Evolutionary conservation across 2,329 filamentous ascomycete genomes (phyloP).

Genomic region (Zasmidium cellare): DNA sequence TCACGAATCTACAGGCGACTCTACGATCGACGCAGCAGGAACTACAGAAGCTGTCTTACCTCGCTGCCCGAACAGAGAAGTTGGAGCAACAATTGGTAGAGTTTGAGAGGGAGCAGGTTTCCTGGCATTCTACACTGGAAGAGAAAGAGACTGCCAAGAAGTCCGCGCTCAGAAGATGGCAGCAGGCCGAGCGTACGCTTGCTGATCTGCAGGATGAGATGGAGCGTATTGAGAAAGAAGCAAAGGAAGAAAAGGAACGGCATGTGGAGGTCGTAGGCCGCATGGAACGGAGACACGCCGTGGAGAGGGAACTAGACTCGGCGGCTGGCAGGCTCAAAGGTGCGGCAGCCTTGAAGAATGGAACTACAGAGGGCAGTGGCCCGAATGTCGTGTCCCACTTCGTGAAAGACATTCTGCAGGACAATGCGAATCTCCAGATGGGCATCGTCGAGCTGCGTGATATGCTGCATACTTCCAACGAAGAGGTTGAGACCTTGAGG

Average conservation of each 20-base stretch:
- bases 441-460: constrained; percentile 89
- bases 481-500: constrained; percentile 84
- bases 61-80: constrained; percentile 72
- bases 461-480: constrained; percentile 86
- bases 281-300: constrained; percentile 78
- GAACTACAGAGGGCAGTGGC: constrained; percentile 55
- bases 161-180: constrained; percentile 79
- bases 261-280: constrained; percentile 78
- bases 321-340: constrained; percentile 80
- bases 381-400: constrained; percentile 87
- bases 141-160: constrained; percentile 72
- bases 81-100: constrained; percentile 78
- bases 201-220: constrained; percentile 81
- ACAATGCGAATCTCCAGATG: constrained; percentile 91
- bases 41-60: constrained; percentile 69
- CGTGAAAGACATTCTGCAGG: constrained; percentile 89
- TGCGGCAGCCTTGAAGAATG: constrained; percentile 69
- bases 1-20: constrained; percentile 73
- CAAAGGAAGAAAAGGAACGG: constrained; percentile 74
- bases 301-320: constrained; percentile 78
- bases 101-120: constrained; percentile 78
- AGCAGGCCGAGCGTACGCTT: constrained; percentile 77
- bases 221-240: constrained; percentile 83
- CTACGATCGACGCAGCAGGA: constrained; percentile 77
- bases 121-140: constrained; percentile 67